Conservation (phyloP, 2,329 filamentous ascomycete species). For the Dothideomycetes sp. region DNA sequence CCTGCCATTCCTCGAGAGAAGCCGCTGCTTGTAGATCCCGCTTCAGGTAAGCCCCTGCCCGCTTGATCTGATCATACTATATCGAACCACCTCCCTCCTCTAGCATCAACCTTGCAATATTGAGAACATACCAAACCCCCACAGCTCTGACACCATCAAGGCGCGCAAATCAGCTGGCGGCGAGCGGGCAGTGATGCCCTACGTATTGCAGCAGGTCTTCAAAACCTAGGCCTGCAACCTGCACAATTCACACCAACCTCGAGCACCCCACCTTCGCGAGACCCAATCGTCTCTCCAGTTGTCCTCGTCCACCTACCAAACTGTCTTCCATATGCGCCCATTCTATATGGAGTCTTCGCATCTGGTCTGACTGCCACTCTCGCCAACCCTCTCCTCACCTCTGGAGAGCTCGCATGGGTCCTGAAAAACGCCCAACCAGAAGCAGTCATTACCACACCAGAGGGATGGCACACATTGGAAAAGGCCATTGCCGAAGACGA, state of each 20-base stretch:
- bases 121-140: too few relatives aligned
- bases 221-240: constrained; percentile 2
- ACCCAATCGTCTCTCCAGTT: constrained; percentile 6
- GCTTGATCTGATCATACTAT: too few relatives aligned
- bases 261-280: background rate
- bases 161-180: constrained; percentile 6
- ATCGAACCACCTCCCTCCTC: background rate
- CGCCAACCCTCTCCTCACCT: constrained; percentile 6
- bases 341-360: constrained; percentile 6
- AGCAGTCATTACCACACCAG: constrained; percentile 5
- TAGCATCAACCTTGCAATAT: constrained; percentile 2
- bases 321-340: constrained; percentile 6
- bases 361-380: constrained; percentile 6
- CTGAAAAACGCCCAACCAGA: constrained; percentile 2
- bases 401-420: constrained; percentile 6
- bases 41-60: background rate
- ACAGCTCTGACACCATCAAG: too few relatives aligned
- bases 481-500: constrained; percentile 2
- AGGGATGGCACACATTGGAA: constrained; percentile 4
- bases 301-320: constrained; percentile 6
- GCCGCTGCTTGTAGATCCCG: constrained; percentile 6
- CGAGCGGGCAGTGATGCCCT: constrained; percentile 1
- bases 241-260: background rate
- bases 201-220: constrained; percentile 6
- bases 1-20: constrained; percentile 5